Percentiles rank a stretch among this genome's conserved stretches.
phyloP scores from a whole-genome alignment of 2,329 filamentous ascomycete species.

The Alternaria arbusti region DNA sequence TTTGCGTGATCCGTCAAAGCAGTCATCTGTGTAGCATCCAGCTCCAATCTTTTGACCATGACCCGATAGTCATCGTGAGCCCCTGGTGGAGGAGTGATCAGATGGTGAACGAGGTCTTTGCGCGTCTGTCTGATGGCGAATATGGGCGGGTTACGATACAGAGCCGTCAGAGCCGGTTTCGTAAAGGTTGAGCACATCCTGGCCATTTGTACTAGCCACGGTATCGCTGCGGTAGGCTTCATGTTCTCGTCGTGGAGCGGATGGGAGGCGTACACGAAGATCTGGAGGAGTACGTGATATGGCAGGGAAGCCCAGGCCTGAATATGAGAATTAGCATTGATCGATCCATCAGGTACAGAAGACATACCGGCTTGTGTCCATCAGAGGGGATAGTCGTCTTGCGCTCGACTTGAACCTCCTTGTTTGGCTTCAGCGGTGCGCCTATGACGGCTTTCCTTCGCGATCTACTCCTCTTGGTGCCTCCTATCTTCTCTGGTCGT shows the following conservation, averaged over 20 bases:
- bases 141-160: conserved; percentile 74
- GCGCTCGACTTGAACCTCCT: background rate
- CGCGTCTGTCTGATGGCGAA: conserved; percentile 58
- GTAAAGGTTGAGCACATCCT: conserved; percentile 67
- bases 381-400: conserved; percentile 33
- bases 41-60: conserved; percentile 73
- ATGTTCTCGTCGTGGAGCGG: conserved; percentile 60
- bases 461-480: conserved; percentile 7
- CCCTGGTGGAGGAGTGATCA: conserved; percentile 57
- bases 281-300: conserved; percentile 71
- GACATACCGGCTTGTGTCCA: conserved; percentile 26
- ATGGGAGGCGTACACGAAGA: conserved; percentile 72
- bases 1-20: conserved; percentile 60
- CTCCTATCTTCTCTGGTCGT: conserved; percentile 14
- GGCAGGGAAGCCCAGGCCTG: conserved; percentile 59
- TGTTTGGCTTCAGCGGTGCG: conserved; percentile 36
- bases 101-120: conserved; percentile 56
- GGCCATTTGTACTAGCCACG: conserved; percentile 71
- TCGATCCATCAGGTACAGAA: background rate
- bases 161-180: conserved; percentile 74
- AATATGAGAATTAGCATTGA: background rate
- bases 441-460: conserved; percentile 28
- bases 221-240: conserved; percentile 52
- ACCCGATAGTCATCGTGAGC: conserved; percentile 65
- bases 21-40: conserved; percentile 69